Conservation (phyloP, 2,329 filamentous ascomycete species). For the Clonostachys sp. region DNA sequence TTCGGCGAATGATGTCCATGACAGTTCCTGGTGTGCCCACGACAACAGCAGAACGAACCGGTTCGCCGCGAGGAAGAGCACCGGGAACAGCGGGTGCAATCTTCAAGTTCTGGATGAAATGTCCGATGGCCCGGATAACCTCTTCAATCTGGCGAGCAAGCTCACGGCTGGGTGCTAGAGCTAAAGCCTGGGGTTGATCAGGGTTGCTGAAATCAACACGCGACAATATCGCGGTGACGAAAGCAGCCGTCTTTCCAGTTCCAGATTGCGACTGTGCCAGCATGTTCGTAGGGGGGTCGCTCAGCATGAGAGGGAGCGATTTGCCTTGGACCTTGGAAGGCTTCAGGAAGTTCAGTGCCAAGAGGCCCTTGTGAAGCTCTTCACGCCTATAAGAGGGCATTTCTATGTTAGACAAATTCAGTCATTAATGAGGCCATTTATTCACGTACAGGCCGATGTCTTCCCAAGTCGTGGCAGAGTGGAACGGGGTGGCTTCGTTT, state of each 20-base stretch:
- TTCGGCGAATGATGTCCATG: constrained; percentile 76
- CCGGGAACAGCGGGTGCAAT: constrained; percentile 84
- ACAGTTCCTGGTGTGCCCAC: constrained; percentile 94
- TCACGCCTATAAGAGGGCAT: constrained; percentile 18
- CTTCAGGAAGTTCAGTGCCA: constrained; percentile 82
- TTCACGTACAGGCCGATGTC: constrained; percentile 73
- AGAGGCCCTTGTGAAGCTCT: constrained; percentile 70
- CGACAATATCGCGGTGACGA: constrained; percentile 86
- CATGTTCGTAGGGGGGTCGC: constrained; percentile 85
- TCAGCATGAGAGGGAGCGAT: constrained; percentile 83
- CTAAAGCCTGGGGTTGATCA: constrained; percentile 75
- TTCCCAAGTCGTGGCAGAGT: constrained; percentile 78
- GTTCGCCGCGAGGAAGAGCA: constrained; percentile 61
- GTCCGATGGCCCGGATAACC: constrained; percentile 78
- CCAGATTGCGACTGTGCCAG: constrained; percentile 99
- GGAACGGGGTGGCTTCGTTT: constrained; percentile 82
- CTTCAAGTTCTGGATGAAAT: constrained; percentile 71
- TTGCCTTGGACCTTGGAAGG: constrained; percentile 98
- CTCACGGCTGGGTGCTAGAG: constrained; percentile 89
- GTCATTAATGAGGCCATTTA: background rate
- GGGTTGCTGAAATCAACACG: constrained; percentile 72
- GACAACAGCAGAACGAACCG: constrained; percentile 72
- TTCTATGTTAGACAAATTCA: too few relatives aligned
- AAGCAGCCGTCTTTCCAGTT: constrained; percentile 96
- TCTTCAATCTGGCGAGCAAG: constrained; percentile 90